A percentile compares a stretch with the other conserved stretches of the same genome.
Evolutionary conservation across 371 early-diverging fungal genomes (phyloP).

Genomic region (Actinomortierella ambigua): DNA sequence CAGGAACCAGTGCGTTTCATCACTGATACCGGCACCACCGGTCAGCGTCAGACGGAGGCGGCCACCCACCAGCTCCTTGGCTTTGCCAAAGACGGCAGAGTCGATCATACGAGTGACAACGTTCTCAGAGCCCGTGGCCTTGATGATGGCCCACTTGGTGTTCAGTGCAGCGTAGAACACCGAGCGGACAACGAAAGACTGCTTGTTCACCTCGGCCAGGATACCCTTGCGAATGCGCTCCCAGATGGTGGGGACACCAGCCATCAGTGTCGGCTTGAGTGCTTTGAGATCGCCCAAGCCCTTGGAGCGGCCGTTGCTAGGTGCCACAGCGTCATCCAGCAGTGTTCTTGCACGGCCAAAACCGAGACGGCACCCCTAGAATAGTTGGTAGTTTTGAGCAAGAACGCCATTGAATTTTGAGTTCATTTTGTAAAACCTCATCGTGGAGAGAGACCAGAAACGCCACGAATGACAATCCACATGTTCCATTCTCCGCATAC

Average conservation of each 20-base stretch:
- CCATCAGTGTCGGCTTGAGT: slow-evolving; percentile 88
- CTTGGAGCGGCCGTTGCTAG: slow-evolving; percentile 62
- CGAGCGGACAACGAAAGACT: slow-evolving; percentile 58
- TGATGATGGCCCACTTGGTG: slow-evolving; percentile 72
- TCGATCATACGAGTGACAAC: slow-evolving; percentile 76
- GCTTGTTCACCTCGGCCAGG: slow-evolving; percentile 66
- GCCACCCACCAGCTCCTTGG: slow-evolving; percentile 88
- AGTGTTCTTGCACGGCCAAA: slow-evolving; percentile 84
- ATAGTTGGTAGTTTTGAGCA: background rate
- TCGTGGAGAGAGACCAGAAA: background rate
- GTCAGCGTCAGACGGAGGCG: slow-evolving; percentile 79
- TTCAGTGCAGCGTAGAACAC: slow-evolving; percentile 69
- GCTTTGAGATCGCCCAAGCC: slow-evolving; percentile 91
- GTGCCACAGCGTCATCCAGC: slow-evolving; percentile 77
- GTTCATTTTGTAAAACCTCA: background rate
- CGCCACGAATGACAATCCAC: background rate
- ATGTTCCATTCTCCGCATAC: too few species aligned
- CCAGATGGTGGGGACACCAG: slow-evolving; percentile 92
- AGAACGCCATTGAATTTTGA: background rate
- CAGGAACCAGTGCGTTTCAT: slow-evolving; percentile 86
- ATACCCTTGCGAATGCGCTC: slow-evolving; percentile 86
- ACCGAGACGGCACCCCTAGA: slow-evolving; percentile 64
- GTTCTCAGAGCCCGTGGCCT: slow-evolving; percentile 58
- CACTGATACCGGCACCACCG: slow-evolving; percentile 92
- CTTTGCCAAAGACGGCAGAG: slow-evolving; percentile 76